Base-by-base conservation (phyloP, 2,329 filamentous ascomycete species). In the Phoma sp. region DNA sequence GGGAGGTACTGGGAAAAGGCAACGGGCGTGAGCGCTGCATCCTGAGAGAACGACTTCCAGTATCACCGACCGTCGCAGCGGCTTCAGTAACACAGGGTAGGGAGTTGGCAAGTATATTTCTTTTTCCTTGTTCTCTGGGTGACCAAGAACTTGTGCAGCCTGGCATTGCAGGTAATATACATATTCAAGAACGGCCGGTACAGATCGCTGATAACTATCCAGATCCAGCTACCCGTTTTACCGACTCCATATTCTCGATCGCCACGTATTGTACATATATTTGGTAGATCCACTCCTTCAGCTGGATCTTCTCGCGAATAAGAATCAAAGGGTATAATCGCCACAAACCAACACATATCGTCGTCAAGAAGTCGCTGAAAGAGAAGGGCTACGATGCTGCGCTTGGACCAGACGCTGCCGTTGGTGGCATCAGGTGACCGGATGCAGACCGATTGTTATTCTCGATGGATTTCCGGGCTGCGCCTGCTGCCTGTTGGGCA, bases 391-490 rank as follows among this genome's bases (percentile, higher is more conserved):
- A 57, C 36, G 49, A 46, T 22, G 33, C 45, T 15, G 44, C 29
- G 41, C 37, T 46, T 12, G 45, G 49, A 19, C 55, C 55, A 5
- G 55, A 22, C 25, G 62, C 54, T 33, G 58, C 41, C 27, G 67
- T 67, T 7, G 72, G 72, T 19, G 72, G 72, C 51, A 73, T 52
- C 15, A 74, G 62, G 51, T 75, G 71, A 9, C 73, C 73, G 2
- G 71, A 74, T 15, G 67, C 63, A 7, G 73, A 74, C 48, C 73
- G 68, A 37, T 74, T 71, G 45, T 74, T 71, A 47, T 71, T 74
- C 40, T 73, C 70, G 44, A 73, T 72, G 29, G 70, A 60, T 43
- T 53, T 57, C 24, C 68, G 65, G 12, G 59, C 62, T 13, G 63
- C 46, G 39, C 47, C 54, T 22, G 63, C 64, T 51, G 61, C 50